Base-by-base conservation (phyloP, 148 eudicot genomes). In the Rhododendron kiyosumense region DNA sequence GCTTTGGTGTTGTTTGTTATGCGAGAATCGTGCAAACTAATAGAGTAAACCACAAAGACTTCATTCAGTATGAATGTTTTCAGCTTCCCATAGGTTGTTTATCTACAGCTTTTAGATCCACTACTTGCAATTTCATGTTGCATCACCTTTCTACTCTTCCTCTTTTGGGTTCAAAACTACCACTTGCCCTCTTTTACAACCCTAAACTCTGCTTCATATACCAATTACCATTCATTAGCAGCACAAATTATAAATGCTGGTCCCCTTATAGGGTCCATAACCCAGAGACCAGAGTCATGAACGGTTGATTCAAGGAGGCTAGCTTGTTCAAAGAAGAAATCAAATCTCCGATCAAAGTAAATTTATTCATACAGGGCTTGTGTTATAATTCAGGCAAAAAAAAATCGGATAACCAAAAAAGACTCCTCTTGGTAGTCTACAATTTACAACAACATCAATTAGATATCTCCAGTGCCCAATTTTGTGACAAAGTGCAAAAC, bases 261-360 rank as follows among this genome's bases (percentile, higher is more conserved):
- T 41, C 9, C 41, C 79, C 79, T 76, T 3, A 20, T 0, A 77
- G 28, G 12, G 4, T 41, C 52, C 43, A 77, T 24, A 20, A 41
- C 48, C 79, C 79, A 76, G 41, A 38, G 79, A 2, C 12, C 80
- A 77, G 43, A 41, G 80, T 22, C 12, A 3, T 41, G n/a, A 43
- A 77, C 3, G 28, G 32, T 65, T 65, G 28, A 32, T 77, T 34
- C 13, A 77, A 77, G 46, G 51, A 41, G 80, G 80, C 51, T 41
- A 77, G 80, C 49, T 77, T 77, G 80, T 77, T 3, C 61, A 54
- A 54, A 76, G 49, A 41, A 76, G 51, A 77, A 77, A 77, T 41
- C 46, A 24, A 77, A 22, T 38, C 51, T 77, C 45, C 5, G 17
- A 22, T 24, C 51, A 6, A 46, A 78, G 81, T 45, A n/a, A 24